phyloP scores from a whole-genome alignment of 1,139 yeast genomes.

The Meyerozyma smithsonii region DNA sequence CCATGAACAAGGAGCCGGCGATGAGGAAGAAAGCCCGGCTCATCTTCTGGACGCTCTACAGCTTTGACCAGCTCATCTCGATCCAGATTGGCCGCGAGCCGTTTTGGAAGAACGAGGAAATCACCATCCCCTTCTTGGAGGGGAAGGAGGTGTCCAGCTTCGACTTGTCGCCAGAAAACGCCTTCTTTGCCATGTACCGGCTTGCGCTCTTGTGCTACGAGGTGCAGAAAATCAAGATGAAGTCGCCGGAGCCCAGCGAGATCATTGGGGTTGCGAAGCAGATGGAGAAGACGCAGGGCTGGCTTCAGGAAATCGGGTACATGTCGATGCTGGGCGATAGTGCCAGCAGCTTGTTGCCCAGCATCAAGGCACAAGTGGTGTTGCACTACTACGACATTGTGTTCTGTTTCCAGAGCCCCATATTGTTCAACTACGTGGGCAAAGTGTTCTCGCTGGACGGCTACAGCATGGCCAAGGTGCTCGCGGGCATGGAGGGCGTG shows the following conservation, averaged over 20 bases:
- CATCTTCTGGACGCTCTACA: constrained; percentile 54
- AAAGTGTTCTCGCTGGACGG: not conserved
- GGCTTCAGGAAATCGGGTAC: not conserved
- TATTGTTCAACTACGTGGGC: not conserved
- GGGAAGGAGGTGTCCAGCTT: not conserved
- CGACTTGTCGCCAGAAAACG: not conserved
- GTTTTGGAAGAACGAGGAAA: not conserved
- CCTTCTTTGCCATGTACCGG: not conserved
- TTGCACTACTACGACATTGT: not conserved
- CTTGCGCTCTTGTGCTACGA: not conserved
- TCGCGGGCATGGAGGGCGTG: not conserved
- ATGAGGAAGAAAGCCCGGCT: constrained; percentile 49
- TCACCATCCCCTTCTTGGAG: not conserved
- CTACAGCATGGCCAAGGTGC: not conserved
- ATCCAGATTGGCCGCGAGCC: constrained; percentile 43
- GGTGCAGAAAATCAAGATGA: not conserved
- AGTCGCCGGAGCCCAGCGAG: not conserved
- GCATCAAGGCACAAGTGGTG: not conserved
- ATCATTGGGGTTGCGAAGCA: not conserved
- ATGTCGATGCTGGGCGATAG: not conserved
- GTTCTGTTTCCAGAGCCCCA: not conserved
- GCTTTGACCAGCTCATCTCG: constrained; percentile 51
- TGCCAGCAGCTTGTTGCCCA: not conserved
- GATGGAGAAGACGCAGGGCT: not conserved
- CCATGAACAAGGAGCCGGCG: constrained; percentile 17